Base-by-base conservation (phyloP, 106 monocot genomes). In the Dendrobium nobile region DNA sequence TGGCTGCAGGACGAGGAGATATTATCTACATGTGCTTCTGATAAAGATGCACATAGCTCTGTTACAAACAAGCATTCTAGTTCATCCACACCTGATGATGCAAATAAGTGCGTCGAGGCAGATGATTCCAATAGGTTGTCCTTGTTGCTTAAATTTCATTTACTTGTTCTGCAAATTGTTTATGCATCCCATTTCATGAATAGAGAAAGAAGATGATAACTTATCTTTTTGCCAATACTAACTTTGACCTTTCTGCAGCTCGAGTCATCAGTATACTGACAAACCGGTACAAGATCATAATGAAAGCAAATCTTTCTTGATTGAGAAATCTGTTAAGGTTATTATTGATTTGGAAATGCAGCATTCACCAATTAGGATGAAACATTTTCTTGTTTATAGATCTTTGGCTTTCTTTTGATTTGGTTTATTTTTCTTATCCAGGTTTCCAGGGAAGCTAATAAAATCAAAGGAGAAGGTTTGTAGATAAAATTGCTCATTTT, bases 381-480 rank as follows among this genome's bases (percentile, higher is more conserved):
- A 27, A 24, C 58, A 47, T 72, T 75, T 67, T 79, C 1, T 81
- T 42, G 13, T 54, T 22, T 9, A 22, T 78, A 41, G 7, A 42
- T 51, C 13, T 74, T 78, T n/a, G 15, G 13, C 77, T 44, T 40
- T 61, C 27, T 67, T 41, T 78, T 26, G 47, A 7, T 61, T 51
- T 77, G 22, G 54, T 82, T 70, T 41, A 13, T 75, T 70, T 70
- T 81, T 22, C 27, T 58, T 80, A 26, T 77, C n/a, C 77, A 93
- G 93, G 51, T 64, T 73, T 78, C 54, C 40, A 77, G 84, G 67
- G 87, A 80, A 6, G 44, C 54, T 47, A 83, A 82, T 76, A 31
- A 82, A 47, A 82, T 58, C 9, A 79, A 81, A n/a, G 79, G 54
- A 78, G 83, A 88, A 22, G 90, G 93, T 93, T 13, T 85, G 90